phyloP scores from a whole-genome alignment of 352 stramenopile genomes.

The Pythium vanterpoolii region DNA sequence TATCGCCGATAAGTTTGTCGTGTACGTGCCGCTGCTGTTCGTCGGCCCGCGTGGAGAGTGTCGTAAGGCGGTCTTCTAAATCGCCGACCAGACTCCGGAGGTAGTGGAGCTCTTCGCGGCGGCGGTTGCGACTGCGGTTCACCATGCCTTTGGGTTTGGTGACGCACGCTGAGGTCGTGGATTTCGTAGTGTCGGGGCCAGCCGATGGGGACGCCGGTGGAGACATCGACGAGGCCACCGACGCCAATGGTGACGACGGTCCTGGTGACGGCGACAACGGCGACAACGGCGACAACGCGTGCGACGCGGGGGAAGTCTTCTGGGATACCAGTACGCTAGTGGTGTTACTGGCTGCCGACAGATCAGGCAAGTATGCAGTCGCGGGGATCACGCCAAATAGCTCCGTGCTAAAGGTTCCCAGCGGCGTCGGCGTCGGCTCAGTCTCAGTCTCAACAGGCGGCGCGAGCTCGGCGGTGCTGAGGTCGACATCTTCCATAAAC shows the following conservation, averaged over 20 bases:
- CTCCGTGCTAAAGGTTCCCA: neutral
- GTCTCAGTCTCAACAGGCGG: neutral
- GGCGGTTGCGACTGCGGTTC: constrained; percentile 17
- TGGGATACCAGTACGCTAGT: neutral
- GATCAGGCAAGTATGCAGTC: neutral
- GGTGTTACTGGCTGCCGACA: neutral
- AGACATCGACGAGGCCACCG: constrained; percentile 6
- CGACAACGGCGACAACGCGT: neutral
- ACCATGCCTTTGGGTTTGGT: constrained; percentile 11
- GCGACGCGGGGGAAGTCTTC: too few species aligned
- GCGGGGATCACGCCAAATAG: constrained; percentile 7
- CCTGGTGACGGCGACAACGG: neutral
- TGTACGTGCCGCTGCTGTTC: constrained; percentile 15
- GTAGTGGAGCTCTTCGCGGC: constrained; percentile 33
- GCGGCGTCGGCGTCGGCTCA: neutral
- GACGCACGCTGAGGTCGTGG: neutral
- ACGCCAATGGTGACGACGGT: constrained; percentile 9
- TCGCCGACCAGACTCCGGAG: constrained; percentile 34
- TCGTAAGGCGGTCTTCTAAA: constrained; percentile 30
- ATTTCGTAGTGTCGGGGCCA: neutral
- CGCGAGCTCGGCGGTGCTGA: neutral
- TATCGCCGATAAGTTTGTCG: neutral
- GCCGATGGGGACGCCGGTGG: constrained; percentile 8
- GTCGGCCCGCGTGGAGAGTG: constrained; percentile 8
- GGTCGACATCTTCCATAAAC: constrained; percentile 19